Evolutionary conservation across 768 basidiomycete species (phyloP).

Genomic region (Scleroderma citrinum): DNA sequence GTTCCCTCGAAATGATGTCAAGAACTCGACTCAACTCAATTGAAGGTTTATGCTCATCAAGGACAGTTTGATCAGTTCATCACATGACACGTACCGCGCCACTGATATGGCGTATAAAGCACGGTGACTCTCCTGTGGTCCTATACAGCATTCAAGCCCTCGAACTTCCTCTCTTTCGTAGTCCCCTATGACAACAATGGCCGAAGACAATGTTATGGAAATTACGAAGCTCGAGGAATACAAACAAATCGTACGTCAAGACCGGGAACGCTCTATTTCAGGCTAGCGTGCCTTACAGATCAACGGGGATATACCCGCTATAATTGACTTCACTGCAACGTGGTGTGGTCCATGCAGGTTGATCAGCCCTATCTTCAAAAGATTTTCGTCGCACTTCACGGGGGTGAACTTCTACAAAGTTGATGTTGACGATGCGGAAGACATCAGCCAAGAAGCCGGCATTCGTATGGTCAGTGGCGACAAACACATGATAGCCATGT

Average conservation of each 20-base stretch:
- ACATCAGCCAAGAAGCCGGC: constrained; percentile 45
- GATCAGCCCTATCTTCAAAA: constrained; percentile 9
- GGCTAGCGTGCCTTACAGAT: constrained; percentile 5
- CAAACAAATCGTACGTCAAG: background rate
- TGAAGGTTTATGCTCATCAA: no score
- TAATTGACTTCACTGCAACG: constrained; percentile 7
- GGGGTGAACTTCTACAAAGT: constrained; percentile 62
- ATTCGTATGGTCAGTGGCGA: constrained; percentile 50
- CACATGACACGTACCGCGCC: background rate
- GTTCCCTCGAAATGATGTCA: no score
- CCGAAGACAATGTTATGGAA: background rate
- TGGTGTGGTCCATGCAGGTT: constrained; percentile 7
- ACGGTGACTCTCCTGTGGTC: no score
- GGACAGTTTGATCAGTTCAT: background rate
- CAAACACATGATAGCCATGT: no score
- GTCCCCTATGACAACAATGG: background rate
- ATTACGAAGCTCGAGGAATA: background rate
- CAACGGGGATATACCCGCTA: constrained; percentile 1
- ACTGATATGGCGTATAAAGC: background rate
- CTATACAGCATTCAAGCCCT: no score
- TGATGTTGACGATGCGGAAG: constrained; percentile 52
- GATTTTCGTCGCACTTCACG: background rate
- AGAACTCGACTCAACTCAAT: no score
- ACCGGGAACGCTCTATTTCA: background rate
- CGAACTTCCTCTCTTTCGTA: no score